Evolutionary conservation across 768 basidiomycete species (phyloP).

Genomic region (Termitomyces sp.): DNA sequence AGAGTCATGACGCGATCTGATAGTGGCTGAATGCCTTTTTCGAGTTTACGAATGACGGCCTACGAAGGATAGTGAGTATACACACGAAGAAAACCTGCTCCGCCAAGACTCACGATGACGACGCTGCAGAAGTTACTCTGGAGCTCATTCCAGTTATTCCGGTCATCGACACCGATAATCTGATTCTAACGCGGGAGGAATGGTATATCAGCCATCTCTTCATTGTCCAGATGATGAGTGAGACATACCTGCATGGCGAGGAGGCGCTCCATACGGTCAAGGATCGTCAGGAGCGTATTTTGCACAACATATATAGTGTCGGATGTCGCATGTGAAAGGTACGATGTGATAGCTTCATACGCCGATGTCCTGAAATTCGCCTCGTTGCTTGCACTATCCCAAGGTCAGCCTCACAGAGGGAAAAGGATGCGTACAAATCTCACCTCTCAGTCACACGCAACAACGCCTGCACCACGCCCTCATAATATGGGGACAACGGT

Average conservation of each 20-base stretch:
- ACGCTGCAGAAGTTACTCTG: slow-evolving; percentile 94
- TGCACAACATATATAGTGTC: slow-evolving; percentile 81
- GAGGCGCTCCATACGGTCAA: slow-evolving; percentile 89
- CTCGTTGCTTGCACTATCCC: slow-evolving; percentile 70
- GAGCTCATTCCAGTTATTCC: slow-evolving; percentile 98
- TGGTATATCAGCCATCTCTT: not conserved
- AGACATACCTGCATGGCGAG: slow-evolving; percentile 69
- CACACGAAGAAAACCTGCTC: not conserved
- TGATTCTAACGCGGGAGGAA: slow-evolving; percentile 54
- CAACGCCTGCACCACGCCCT: slow-evolving; percentile 79
- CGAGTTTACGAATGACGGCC: slow-evolving; percentile 84
- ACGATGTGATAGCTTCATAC: slow-evolving; percentile 91
- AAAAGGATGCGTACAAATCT: not conserved
- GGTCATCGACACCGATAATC: slow-evolving; percentile 91
- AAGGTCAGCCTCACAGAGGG: slow-evolving; percentile 6
- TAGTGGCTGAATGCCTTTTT: slow-evolving; percentile 76
- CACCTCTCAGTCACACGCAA: slow-evolving; percentile 86
- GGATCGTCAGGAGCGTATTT: slow-evolving; percentile 73
- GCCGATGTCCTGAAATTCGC: slow-evolving; percentile 92
- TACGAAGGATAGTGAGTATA: slow-evolving; percentile 21
- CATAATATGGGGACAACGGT: slow-evolving; percentile 84
- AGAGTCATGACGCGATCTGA: slow-evolving; percentile 96
- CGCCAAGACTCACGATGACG: slow-evolving; percentile 56
- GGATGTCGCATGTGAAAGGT: slow-evolving; percentile 71
- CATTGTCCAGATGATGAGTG: not conserved